Percentiles rank a stretch among this genome's conserved stretches.
Evolutionary conservation across 2,329 filamentous ascomycete genomes (phyloP).

Genomic region (Ilyonectria robusta): DNA sequence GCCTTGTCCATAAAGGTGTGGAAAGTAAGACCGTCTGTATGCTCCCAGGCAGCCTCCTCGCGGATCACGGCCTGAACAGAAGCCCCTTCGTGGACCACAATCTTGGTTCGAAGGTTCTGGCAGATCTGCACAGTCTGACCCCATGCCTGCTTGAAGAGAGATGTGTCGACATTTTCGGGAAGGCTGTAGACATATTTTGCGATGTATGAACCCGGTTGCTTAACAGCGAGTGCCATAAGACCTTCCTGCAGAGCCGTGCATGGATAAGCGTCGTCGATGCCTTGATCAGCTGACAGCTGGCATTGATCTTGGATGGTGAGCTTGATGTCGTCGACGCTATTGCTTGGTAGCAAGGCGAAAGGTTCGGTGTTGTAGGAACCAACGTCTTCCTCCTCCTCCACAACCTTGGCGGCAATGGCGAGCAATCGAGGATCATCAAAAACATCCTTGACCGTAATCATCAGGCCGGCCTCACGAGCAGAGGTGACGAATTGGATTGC

Average conservation of each 20-base stretch:
- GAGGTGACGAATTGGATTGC: slow-evolving; percentile 65
- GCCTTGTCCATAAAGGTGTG: slow-evolving; percentile 1
- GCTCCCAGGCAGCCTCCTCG: background rate
- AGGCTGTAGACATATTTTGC: slow-evolving; percentile 12
- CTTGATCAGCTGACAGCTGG: slow-evolving; percentile 21
- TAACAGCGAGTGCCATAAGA: slow-evolving; percentile 17
- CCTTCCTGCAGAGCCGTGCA: slow-evolving; percentile 18
- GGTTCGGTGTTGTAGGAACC: background rate
- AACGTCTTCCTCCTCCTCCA: background rate
- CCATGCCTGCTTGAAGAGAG: slow-evolving; percentile 4
- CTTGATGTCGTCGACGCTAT: background rate
- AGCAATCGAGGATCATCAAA: slow-evolving; percentile 47
- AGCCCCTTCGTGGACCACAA: background rate
- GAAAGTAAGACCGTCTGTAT: background rate
- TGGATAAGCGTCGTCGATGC: slow-evolving; percentile 45
- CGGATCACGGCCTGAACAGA: slow-evolving; percentile 6
- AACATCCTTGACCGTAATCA: slow-evolving; percentile 60
- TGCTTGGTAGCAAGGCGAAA: slow-evolving; percentile 1
- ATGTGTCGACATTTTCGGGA: background rate
- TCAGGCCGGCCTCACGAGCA: slow-evolving; percentile 55
- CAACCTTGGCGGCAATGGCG: slow-evolving; percentile 34
- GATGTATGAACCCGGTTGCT: slow-evolving; percentile 21
- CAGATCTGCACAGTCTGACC: background rate
- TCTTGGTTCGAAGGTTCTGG: slow-evolving; percentile 12
- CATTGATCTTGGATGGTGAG: background rate